These are phyloP conservation scores for Cardamine resedifolia DNA, from an alignment of 345 rosid genomes.

Conservation along the genomic window DNA sequence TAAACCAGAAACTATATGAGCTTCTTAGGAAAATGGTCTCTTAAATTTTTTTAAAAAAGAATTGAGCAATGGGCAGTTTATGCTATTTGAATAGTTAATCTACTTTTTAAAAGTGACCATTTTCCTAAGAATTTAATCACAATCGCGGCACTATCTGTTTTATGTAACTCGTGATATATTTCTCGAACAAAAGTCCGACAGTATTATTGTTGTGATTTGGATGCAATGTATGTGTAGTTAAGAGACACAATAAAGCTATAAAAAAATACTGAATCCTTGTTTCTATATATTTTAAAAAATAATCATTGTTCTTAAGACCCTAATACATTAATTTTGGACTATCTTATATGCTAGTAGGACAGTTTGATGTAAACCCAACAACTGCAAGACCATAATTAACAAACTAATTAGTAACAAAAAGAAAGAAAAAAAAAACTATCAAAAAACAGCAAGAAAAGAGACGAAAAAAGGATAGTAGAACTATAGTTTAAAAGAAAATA, in stretches of 20 bases:
- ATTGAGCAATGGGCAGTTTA: background rate
- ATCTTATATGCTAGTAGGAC: slow-evolving; percentile 11
- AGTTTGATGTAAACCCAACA: slow-evolving; percentile 37
- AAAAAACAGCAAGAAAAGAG: background rate
- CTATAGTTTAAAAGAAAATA: background rate
- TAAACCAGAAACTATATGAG: background rate
- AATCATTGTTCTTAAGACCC: background rate
- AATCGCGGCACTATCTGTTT: background rate
- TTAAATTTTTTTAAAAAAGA: background rate
- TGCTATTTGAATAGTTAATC: background rate
- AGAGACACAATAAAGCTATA: slow-evolving; percentile 16
- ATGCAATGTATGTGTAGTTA: slow-evolving; percentile 27
- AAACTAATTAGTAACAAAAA: background rate
- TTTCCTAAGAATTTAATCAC: background rate
- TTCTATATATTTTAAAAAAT: background rate
- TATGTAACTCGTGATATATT: slow-evolving; percentile 2
- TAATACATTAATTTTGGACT: slow-evolving; percentile 6
- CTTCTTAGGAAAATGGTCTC: background rate
- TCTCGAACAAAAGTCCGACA: slow-evolving; percentile 16
- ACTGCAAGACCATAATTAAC: slow-evolving; percentile 14
- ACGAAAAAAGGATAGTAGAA: background rate
- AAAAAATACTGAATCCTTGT: slow-evolving; percentile 2
- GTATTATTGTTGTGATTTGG: slow-evolving; percentile 7
- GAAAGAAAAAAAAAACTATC: background rate
- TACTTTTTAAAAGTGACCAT: background rate